phyloP scores from a whole-genome alignment of 1,284 basidiomycete species.

The Pyrrhoderma noxium region DNA sequence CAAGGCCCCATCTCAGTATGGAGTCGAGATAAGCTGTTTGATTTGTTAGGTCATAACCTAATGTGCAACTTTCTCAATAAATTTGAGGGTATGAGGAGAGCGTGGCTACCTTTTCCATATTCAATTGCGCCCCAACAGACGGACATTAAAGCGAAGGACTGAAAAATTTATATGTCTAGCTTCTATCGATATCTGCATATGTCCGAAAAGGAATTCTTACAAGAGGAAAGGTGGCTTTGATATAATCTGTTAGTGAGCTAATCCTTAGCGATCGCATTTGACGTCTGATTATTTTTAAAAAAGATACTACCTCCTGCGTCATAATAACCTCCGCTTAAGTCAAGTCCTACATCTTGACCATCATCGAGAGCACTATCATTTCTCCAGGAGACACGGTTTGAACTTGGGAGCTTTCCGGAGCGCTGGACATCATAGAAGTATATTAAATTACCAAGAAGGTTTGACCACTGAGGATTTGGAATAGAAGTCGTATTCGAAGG shows the following conservation, averaged over 20 bases:
- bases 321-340: conserved; percentile 84
- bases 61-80: neutral
- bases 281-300: neutral
- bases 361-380: conserved; percentile 76
- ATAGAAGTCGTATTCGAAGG: conserved; percentile 35
- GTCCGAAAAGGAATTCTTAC: conserved; percentile 31
- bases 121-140: conserved; percentile 84
- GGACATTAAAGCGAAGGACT: conserved; percentile 64
- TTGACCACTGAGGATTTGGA: conserved; percentile 76
- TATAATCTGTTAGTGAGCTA: conserved; percentile 53
- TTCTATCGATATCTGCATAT: neutral
- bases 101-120: conserved; percentile 59
- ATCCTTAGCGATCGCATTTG: neutral
- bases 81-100: neutral
- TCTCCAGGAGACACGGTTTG: conserved; percentile 79
- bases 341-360: conserved; percentile 65
- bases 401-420: conserved; percentile 63
- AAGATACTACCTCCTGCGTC: conserved; percentile 71
- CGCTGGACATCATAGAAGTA: conserved; percentile 92
- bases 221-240: conserved; percentile 80
- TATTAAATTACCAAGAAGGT: conserved; percentile 69
- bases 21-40: conserved; percentile 87
- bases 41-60: conserved; percentile 74
- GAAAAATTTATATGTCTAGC: neutral
- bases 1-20: conserved; percentile 82